phyloP scores from a whole-genome alignment of 805 yeast species.

The Spathaspora girioi region DNA sequence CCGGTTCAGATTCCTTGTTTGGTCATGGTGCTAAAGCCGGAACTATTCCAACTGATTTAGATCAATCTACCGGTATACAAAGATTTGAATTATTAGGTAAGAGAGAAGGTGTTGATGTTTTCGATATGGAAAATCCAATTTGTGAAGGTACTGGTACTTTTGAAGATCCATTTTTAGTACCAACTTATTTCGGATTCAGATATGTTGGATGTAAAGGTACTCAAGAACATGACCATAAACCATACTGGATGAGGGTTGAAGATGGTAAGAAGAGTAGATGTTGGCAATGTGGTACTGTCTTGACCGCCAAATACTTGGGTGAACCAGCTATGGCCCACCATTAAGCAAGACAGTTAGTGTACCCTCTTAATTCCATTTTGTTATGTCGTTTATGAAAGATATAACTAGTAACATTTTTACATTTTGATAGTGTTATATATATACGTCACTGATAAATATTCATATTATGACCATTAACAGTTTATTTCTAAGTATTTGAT shows the following conservation, averaged over 20 bases:
- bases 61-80: conserved; percentile 97
- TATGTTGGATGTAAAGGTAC: conserved; percentile 97
- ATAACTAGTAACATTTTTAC: not conserved
- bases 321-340: conserved; percentile 65
- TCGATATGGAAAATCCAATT: conserved; percentile 85
- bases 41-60: conserved; percentile 86
- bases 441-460: not conserved
- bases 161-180: conserved; percentile 83
- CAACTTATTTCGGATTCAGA: conserved; percentile 88
- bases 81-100: conserved; percentile 93
- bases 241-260: conserved; percentile 90
- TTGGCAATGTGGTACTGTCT: conserved; percentile 98
- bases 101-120: conserved; percentile 91
- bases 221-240: conserved; percentile 88
- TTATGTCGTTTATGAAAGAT: not conserved
- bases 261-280: conserved; percentile 84
- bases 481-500: not conserved
- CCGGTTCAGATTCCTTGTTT: conserved; percentile 68
- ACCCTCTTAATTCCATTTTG: not conserved
- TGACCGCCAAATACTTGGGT: conserved; percentile 84
- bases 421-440: not conserved
- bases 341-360: conserved; percentile 10
- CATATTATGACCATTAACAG: not conserved
- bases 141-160: conserved; percentile 88
- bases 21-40: conserved; percentile 90